Evolutionary conservation across 169 alveolate genomes (phyloP).

Genomic region (Plasmodium gallinaceum): DNA sequence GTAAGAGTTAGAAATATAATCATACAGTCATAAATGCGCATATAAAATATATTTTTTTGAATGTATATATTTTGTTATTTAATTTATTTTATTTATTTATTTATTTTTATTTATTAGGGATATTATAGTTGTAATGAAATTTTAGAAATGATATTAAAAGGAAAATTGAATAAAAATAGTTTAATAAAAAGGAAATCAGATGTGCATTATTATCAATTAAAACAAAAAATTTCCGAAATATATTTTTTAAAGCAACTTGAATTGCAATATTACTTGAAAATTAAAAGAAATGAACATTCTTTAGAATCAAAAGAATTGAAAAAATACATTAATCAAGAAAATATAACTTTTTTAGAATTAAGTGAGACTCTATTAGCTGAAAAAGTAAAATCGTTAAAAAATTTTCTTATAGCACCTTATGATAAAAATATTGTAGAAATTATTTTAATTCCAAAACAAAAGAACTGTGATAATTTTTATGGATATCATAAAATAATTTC

Average conservation of each 20-base stretch:
- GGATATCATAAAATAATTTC: conserved; percentile 57
- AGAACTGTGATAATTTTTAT: conserved; percentile 16
- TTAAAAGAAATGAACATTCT: conserved; percentile 21
- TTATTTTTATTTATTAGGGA: conserved; percentile 5
- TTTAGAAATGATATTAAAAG: conserved; percentile 57
- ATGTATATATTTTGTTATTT: not conserved
- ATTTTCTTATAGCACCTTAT: conserved; percentile 51
- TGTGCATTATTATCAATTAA: conserved; percentile 22
- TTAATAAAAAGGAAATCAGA: conserved; percentile 50
- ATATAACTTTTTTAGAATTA: conserved; percentile 30
- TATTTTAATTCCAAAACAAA: conserved; percentile 53
- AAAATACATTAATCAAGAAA: conserved; percentile 14
- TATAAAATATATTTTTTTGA: not conserved
- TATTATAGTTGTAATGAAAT: conserved; percentile 51
- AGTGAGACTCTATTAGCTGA: conserved; percentile 56
- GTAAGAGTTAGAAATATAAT: conserved; percentile 16
- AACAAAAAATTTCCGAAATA: conserved; percentile 48
- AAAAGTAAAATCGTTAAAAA: conserved; percentile 65
- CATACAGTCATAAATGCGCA: not conserved
- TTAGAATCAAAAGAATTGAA: conserved; percentile 25
- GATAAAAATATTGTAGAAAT: conserved; percentile 49
- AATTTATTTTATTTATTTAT: not conserved
- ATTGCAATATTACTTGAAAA: conserved; percentile 53
- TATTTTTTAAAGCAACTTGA: conserved; percentile 62
- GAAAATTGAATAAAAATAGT: conserved; percentile 29